Evolutionary conservation across 1,284 basidiomycete genomes (phyloP).

Genomic region (Trichosporon inkin): DNA sequence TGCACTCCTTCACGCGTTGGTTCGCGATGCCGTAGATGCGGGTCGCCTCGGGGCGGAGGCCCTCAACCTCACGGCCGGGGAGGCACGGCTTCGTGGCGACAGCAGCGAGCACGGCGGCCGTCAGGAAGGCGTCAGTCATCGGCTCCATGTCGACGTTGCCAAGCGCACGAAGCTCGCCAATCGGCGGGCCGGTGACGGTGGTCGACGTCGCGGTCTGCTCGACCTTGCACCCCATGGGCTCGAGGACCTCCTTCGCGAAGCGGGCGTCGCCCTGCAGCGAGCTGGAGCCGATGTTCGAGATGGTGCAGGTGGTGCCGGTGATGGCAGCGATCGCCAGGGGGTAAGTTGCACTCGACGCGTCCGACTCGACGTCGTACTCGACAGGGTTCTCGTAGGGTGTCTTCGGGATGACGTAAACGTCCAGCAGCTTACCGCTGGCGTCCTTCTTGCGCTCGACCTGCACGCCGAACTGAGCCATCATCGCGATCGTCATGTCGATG

Average conservation of each 20-base stretch:
- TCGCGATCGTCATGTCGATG: constrained; percentile 98
- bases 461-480: constrained; percentile 95
- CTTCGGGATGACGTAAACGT: constrained; percentile 84
- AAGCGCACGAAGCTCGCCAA: constrained; percentile 74
- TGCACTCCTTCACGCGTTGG: constrained; percentile 97
- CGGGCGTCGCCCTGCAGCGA: constrained; percentile 94
- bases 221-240: constrained; percentile 91
- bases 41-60: constrained; percentile 56
- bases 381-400: constrained; percentile 73
- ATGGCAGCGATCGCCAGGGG: constrained; percentile 95
- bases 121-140: constrained; percentile 99
- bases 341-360: constrained; percentile 94
- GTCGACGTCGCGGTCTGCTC: constrained; percentile 82
- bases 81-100: constrained; percentile 63
- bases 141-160: constrained; percentile 95
- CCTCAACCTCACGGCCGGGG: constrained; percentile 41
- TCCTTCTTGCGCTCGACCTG: constrained; percentile 69
- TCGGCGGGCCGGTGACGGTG: constrained; percentile 84
- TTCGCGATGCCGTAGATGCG: constrained; percentile 95
- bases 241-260: constrained; percentile 88
- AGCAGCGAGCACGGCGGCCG: constrained; percentile 85
- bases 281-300: constrained; percentile 81
- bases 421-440: constrained; percentile 61
- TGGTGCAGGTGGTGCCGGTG: constrained; percentile 89
- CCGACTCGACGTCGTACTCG: constrained; percentile 87